Percentiles rank a stretch among this genome's conserved stretches.
Evolutionary conservation across 164 flowering plant species (phyloP).

Genomic region (Magnolia kwangsiensis): DNA sequence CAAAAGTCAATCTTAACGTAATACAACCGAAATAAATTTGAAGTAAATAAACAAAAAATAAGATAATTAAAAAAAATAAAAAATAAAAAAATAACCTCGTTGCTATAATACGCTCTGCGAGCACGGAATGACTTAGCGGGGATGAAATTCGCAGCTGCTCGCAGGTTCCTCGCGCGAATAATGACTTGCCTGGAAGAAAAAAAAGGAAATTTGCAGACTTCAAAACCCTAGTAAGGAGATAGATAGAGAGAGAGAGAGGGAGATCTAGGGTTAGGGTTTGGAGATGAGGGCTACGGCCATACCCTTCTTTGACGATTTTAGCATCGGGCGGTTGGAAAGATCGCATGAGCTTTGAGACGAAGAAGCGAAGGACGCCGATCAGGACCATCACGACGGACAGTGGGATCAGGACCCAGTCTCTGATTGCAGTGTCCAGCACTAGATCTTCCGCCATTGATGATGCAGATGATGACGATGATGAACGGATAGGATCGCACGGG

Average conservation of each 20-base stretch:
- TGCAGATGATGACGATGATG: background rate
- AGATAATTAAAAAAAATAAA: too few species aligned
- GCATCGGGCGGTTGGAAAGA: constrained; percentile 83
- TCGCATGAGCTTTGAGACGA: constrained; percentile 92
- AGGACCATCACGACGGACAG: constrained; percentile 94
- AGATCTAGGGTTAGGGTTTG: background rate
- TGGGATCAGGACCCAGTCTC: constrained; percentile 97
- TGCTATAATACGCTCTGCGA: constrained; percentile 65
- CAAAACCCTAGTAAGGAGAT: background rate
- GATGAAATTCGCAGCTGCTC: constrained; percentile 74
- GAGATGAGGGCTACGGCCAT: too few species aligned
- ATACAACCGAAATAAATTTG: background rate
- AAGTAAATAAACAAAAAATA: background rate
- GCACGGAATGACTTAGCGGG: constrained; percentile 81
- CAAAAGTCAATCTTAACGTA: too few species aligned
- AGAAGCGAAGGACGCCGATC: constrained; percentile 87
- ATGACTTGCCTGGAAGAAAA: constrained; percentile 65
- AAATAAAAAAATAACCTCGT: constrained; percentile 69
- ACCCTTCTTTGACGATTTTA: constrained; percentile 93
- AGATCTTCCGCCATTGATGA: constrained; percentile 90
- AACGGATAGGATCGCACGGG: background rate
- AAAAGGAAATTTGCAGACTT: constrained; percentile 3
- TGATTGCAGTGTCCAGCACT: constrained; percentile 90
- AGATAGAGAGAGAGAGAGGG: background rate
- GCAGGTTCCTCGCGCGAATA: constrained; percentile 81